Evolutionary conservation across 805 yeast genomes (phyloP), one percentile per base, ranked within the genome.

Genomic region (Metschnikowia sp.): DNA sequence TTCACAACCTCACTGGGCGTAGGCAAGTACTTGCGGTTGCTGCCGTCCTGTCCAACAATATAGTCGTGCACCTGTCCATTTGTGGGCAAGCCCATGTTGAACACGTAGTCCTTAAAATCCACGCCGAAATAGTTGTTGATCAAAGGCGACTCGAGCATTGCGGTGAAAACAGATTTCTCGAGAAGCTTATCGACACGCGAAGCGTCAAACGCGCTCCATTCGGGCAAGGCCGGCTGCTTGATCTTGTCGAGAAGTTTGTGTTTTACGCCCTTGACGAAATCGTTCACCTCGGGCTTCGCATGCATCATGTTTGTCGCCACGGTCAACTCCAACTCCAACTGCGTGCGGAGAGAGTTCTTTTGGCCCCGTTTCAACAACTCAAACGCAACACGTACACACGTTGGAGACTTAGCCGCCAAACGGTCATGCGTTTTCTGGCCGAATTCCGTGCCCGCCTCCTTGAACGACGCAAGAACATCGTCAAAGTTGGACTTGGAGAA

Each of bases 21-120:
- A 13, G 84, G 85, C 62, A 86, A 82, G 63, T 77, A 83, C 36
- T 83, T 76, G 59, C 87, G 76, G 52, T 77, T 75, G n/a, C 81
- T 68, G 22, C 81, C 82, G 62, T 82, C 88, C 47, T 76, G 75
- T 15, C 96, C 95, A 30, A 81, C 79, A 46, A 91, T 80, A 64
- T 78, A 88, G 42, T 72, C 70, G 58, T 77, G 78, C 48, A 92
- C 75, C 50, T 82, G 86, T 33, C 63, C 52, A 65, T 86, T 88
- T 10, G 80, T 72, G 43, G 98, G 98, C 55, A 94, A 75, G 30
- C 96, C 96, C 76, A 81, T 85, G 59, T 79, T 69, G 69, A 73
- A 79, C 33, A 90, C 89, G 54, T 80, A 80, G 18, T 63, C 53
- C 36, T 61, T 62, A 62, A 61, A 72, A 58, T 69, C 68, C 32